Percentiles rank a stretch among this genome's conserved stretches.
Evolutionary conservation across 2,329 filamentous ascomycete genomes (phyloP).

Genomic region (Dactylellina sp.): DNA sequence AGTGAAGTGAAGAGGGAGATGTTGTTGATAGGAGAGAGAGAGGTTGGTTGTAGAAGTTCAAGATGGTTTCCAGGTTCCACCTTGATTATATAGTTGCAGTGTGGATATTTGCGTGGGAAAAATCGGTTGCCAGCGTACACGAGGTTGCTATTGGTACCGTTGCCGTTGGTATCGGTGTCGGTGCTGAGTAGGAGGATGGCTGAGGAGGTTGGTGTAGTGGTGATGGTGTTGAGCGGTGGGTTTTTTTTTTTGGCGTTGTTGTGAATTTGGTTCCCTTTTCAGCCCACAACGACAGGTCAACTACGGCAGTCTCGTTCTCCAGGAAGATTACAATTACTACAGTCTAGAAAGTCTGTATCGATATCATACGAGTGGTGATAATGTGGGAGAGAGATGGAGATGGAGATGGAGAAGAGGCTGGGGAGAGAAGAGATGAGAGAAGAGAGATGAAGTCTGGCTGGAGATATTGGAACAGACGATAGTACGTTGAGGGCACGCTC

Average conservation of each 20-base stretch:
- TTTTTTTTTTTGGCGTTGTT: constrained; percentile 52
- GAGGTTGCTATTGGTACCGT: not conserved
- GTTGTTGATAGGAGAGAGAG: constrained; percentile 10
- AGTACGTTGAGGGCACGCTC: constrained; percentile 34
- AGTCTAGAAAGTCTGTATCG: constrained; percentile 1
- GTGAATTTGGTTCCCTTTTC: constrained; percentile 24
- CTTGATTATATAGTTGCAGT: not conserved
- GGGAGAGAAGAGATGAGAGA: not conserved
- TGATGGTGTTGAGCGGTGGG: constrained; percentile 37
- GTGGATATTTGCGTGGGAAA: not conserved
- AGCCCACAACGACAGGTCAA: not conserved
- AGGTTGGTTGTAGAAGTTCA: constrained; percentile 7
- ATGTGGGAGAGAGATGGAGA: constrained; percentile 45
- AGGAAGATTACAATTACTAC: constrained; percentile 17
- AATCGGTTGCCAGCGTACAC: not conserved
- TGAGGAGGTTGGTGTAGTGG: constrained; percentile 46
- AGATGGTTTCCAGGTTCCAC: not conserved
- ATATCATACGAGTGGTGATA: constrained; percentile 51
- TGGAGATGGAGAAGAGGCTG: constrained; percentile 39
- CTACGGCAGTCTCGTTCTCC: constrained; percentile 18
- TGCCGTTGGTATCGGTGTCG: constrained; percentile 6
- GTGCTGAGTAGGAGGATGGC: constrained; percentile 33
- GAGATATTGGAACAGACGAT: constrained; percentile 26
- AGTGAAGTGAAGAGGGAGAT: constrained; percentile 2
- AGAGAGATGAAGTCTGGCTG: constrained; percentile 57